Evolutionary conservation across 129 eudicot genomes (phyloP), one percentile per base, ranked within the genome.

Genomic region (Artemisia argyi): DNA sequence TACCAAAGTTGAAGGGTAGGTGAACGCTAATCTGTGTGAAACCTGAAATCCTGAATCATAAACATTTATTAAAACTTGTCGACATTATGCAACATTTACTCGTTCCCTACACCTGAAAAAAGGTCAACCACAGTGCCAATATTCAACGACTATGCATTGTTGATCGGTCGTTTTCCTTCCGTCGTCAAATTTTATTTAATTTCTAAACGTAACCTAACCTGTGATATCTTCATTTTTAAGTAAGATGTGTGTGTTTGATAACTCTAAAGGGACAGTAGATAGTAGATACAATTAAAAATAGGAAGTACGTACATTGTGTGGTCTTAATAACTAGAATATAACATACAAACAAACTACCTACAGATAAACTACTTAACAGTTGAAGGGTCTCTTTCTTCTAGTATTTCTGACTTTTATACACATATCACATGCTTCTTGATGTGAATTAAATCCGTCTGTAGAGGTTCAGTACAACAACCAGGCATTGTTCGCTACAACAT

Each of bases 371-470:
- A 63, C 48, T 47, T 57, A 69, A 78, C 58, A 47, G 82, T 68
- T 77, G 55, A 24, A 44, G 46, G 17, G 82, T 81, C 81, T 49
- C 20, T 72, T 61, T 77, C 80, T 75, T 75, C 73, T 74, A 74
- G 75, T 73, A 71, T 61, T 24, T 52, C 30, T 44, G 59, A 20
- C 55, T 35, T 10, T 11, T 16, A 65, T 8, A 17, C 64, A 57
- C 48, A 26, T 42, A 20, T 53, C 5, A 74, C 7, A 73, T 35
- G 56, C 1, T 64, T 7, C 17, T 3, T 39, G 14, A 39, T 39
- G 28, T 15, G 57, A 16, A 52, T 1, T 7, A 39, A 39, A 39
- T 39, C 9, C 9, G 1, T 1, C 46, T 39, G 10, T 6, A 39
- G 46, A 39, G 46, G 46, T 39, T 39, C 46, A 39, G 10, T 39